phyloP scores from a whole-genome alignment of 208 protist genomes.

The Novymonas esmeraldas region DNA sequence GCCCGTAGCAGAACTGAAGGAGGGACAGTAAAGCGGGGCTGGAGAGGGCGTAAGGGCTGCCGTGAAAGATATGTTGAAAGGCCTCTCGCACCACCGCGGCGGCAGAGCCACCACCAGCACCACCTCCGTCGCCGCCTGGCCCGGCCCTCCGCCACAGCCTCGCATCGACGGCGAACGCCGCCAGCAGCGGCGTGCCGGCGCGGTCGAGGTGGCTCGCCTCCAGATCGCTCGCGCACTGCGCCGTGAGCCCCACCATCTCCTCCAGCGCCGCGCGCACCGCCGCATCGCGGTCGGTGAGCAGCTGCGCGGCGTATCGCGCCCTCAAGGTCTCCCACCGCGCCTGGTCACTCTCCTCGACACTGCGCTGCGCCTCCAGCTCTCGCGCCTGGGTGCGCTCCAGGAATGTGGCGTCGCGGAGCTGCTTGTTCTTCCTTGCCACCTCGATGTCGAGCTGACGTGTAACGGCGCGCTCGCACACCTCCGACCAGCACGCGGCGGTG shows the following conservation, averaged over 20 bases:
- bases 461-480: conserved; percentile 70
- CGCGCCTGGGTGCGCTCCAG: conserved; percentile 42
- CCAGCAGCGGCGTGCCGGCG: conserved; percentile 35
- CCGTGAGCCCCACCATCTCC: conserved; percentile 30
- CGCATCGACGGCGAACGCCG: conserved; percentile 33
- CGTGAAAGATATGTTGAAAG: conserved; percentile 44
- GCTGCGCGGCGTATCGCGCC: conserved; percentile 20
- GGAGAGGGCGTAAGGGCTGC: conserved; percentile 22
- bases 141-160: conserved; percentile 5
- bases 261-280: conserved; percentile 37
- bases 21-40: conserved; percentile 35
- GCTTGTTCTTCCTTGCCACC: conserved; percentile 40
- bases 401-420: conserved; percentile 43
- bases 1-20: conserved; percentile 34
- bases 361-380: conserved; percentile 52
- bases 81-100: conserved; percentile 21
- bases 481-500: conserved; percentile 71
- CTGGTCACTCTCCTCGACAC: conserved; percentile 57
- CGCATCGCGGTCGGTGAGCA: conserved; percentile 23
- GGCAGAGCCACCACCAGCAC: too few relatives aligned
- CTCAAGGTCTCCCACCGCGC: conserved; percentile 51
- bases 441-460: conserved; percentile 61
- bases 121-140: neutral
- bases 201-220: conserved; percentile 39
- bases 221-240: conserved; percentile 41